Evolutionary conservation across 495 filamentous ascomycete species (phyloP).

Genomic region (Emericellopsis terricola): DNA sequence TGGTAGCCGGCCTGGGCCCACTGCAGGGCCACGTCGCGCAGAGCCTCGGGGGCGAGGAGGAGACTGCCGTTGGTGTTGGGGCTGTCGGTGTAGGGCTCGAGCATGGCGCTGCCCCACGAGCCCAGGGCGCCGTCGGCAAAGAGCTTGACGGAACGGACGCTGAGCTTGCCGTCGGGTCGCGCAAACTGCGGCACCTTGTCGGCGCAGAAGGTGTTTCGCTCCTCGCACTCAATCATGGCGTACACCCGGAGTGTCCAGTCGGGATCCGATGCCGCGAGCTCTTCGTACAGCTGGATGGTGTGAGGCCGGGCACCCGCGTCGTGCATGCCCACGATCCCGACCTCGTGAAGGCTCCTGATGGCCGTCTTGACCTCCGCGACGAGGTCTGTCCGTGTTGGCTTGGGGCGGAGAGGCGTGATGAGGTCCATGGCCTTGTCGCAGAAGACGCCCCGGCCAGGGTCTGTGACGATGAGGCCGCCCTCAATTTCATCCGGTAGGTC

Average conservation of each 20-base stretch:
- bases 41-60: constrained; percentile 34
- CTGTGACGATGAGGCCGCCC: constrained; percentile 36
- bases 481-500: constrained; percentile 32
- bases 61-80: constrained; percentile 36
- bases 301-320: constrained; percentile 37
- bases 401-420: constrained; percentile 32
- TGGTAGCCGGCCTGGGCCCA: constrained; percentile 35
- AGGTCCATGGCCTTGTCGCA: constrained; percentile 54
- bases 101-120: constrained; percentile 42
- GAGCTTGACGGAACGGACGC: constrained; percentile 36
- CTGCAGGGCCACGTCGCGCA: constrained; percentile 25
- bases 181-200: background rate
- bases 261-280: constrained; percentile 16
- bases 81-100: constrained; percentile 42
- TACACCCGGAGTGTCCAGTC: constrained; percentile 39
- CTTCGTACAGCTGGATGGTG: constrained; percentile 31
- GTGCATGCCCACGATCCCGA: constrained; percentile 43
- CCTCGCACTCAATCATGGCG: constrained; percentile 43
- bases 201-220: constrained; percentile 38
- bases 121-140: constrained; percentile 49
- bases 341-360: constrained; percentile 36
- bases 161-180: constrained; percentile 27
- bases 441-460: constrained; percentile 44
- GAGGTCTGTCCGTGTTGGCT: constrained; percentile 28
- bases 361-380: constrained; percentile 30